A percentile compares a stretch with the other conserved stretches of the same genome.
Evolutionary conservation across 164 flowering plant genomes (phyloP).

Genomic region (Buxus sempervirens): DNA sequence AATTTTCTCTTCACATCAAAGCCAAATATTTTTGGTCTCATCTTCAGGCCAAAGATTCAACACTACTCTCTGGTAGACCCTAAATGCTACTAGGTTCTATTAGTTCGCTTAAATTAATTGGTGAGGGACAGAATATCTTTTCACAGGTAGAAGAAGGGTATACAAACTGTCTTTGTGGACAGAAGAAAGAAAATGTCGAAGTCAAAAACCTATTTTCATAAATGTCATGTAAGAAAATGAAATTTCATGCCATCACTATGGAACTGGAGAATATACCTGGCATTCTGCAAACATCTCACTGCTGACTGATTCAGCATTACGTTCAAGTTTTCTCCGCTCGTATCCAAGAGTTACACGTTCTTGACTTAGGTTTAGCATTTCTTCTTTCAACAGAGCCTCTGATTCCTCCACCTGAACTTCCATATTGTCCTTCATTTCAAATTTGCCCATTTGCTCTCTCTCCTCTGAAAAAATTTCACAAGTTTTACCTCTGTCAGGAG

Average conservation of each 20-base stretch:
- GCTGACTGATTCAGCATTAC: constrained; percentile 91
- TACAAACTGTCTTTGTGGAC: no score
- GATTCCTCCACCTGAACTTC: constrained; percentile 25
- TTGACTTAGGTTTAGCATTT: constrained; percentile 44
- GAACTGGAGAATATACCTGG: constrained; percentile 52
- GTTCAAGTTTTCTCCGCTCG: constrained; percentile 84
- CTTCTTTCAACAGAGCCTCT: constrained; percentile 58
- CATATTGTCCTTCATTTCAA: constrained; percentile 15
- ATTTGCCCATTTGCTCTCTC: constrained; percentile 15
- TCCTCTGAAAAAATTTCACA: constrained; percentile 12
- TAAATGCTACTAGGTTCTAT: no score
- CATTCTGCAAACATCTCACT: constrained; percentile 96
- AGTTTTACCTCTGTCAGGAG: constrained; percentile 17
- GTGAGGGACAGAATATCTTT: no score
- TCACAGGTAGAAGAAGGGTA: no score
- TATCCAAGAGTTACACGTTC: constrained; percentile 55
- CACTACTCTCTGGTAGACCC: no score
- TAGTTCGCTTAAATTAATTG: no score
- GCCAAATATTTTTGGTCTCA: no score
- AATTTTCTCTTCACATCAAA: no score
- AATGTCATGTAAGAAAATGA: no score
- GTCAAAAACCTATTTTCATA: no score
- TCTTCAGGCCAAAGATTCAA: no score
- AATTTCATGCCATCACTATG: background rate
- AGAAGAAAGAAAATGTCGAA: no score